Percentiles rank a stretch among this genome's conserved stretches.
phyloP scores from a whole-genome alignment of 306 rosid species.

The Prunus armeniaca region DNA sequence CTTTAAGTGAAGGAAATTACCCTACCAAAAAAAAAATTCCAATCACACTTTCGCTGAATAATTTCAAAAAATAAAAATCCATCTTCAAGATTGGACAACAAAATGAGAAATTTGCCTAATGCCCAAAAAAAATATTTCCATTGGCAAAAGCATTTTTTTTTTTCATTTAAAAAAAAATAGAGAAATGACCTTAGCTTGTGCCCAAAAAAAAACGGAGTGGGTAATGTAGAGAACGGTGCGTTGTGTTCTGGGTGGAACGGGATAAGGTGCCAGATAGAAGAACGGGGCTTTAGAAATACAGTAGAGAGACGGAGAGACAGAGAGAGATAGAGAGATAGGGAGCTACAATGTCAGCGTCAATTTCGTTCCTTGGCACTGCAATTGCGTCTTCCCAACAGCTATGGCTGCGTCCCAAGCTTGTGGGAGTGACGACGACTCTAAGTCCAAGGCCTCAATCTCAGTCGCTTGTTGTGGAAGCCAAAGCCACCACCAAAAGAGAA shows the following conservation, averaged over 20 bases:
- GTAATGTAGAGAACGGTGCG: background rate
- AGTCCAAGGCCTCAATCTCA: background rate
- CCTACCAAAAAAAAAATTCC: too few relatives aligned
- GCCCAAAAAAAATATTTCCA: too few relatives aligned
- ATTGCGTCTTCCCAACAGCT: conserved; percentile 17
- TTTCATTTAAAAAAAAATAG: too few relatives aligned
- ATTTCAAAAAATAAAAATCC: too few relatives aligned
- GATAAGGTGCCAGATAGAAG: background rate
- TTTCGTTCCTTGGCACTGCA: conserved; percentile 2
- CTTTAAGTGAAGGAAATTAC: too few relatives aligned
- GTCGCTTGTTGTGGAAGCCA: conserved; percentile 51
- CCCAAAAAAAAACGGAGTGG: background rate
- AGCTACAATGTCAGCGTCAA: conserved; percentile 16
- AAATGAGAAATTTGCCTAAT: too few relatives aligned
- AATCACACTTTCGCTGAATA: too few relatives aligned
- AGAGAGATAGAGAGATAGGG: background rate
- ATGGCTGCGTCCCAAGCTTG: conserved; percentile 15
- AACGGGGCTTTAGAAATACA: background rate
- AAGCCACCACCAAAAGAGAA: conserved; percentile 45
- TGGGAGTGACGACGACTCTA: background rate
- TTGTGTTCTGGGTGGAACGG: background rate
- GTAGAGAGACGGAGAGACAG: background rate
- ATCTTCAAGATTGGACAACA: too few relatives aligned
- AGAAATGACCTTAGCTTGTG: too few relatives aligned
- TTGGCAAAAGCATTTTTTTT: too few relatives aligned